phyloP scores from a whole-genome alignment of 768 basidiomycete genomes.

The Russula foetens region DNA sequence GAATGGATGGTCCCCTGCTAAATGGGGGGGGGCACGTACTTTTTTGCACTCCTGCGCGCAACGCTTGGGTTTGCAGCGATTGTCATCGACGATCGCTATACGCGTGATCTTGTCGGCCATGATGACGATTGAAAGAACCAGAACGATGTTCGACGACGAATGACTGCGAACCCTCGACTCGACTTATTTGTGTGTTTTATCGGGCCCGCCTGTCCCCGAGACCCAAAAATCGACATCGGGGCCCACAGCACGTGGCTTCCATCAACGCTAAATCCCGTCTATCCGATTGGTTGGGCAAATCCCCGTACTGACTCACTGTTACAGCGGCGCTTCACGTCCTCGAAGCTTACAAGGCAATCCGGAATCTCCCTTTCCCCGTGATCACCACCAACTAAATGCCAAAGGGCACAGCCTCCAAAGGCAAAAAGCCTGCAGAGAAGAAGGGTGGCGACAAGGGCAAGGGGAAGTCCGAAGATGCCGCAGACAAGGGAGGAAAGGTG shows the following conservation, averaged over 20 bases:
- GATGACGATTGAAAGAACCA: background rate
- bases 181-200: background rate
- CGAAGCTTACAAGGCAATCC: background rate
- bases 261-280: background rate
- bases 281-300: conserved; percentile 17
- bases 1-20: background rate
- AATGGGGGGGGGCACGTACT: conserved; percentile 32
- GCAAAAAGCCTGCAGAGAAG: conserved; percentile 38
- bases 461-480: conserved; percentile 3
- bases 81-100: conserved; percentile 90
- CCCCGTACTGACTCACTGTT: too few species aligned
- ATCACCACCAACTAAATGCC: background rate
- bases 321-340: too few species aligned
- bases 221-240: background rate
- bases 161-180: background rate
- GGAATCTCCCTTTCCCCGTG: background rate
- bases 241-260: background rate
- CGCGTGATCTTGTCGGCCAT: conserved; percentile 95
- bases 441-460: conserved; percentile 28
- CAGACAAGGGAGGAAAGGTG: conserved; percentile 11
- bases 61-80: conserved; percentile 93
- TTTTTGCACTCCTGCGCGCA: conserved; percentile 99
- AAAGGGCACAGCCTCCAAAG: conserved; percentile 20
- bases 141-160: too few species aligned
- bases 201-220: background rate